These are phyloP conservation scores for Pseudopithomyces chartarum DNA, from an alignment of 2,329 filamentous ascomycete genomes.

Conservation along the genomic window DNA sequence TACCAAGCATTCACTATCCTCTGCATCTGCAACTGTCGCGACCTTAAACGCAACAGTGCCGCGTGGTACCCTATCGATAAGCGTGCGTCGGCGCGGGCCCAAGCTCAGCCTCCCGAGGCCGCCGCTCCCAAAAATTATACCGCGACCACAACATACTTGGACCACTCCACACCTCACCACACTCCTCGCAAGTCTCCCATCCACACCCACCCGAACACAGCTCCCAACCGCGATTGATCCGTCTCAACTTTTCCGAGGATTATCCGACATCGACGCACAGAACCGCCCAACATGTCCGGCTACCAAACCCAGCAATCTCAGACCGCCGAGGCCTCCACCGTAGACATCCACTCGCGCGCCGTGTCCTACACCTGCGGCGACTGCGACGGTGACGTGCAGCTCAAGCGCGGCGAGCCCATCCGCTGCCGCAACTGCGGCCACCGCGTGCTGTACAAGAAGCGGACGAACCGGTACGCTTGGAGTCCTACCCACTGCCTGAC, in stretches of 20 bases:
- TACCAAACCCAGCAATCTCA: constrained; percentile 38
- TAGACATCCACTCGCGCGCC: constrained; percentile 50
- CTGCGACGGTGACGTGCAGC: constrained; percentile 76
- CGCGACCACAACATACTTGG: background rate
- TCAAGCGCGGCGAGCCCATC: constrained; percentile 80
- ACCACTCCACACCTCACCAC: background rate
- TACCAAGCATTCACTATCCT: too few relatives aligned
- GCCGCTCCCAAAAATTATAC: background rate
- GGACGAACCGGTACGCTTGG: constrained; percentile 86
- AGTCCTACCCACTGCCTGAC: background rate
- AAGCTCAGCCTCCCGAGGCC: background rate
- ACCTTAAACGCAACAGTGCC: too few relatives aligned
- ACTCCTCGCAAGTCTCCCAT: background rate
- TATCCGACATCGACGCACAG: too few relatives aligned
- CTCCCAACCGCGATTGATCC: too few relatives aligned
- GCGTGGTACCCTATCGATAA: background rate
- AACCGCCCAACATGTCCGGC: background rate
- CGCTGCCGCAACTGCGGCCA: constrained; percentile 93
- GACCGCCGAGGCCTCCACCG: constrained; percentile 59
- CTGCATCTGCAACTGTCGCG: too few relatives aligned
- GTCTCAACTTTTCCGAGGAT: too few relatives aligned
- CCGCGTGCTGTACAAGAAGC: constrained; percentile 94
- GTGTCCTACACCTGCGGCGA: constrained; percentile 72
- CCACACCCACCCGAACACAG: background rate
- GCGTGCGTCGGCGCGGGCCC: background rate